Evolutionary conservation across 208 protist genomes (phyloP).

Genomic region (Acanthamoeba castellanii): DNA sequence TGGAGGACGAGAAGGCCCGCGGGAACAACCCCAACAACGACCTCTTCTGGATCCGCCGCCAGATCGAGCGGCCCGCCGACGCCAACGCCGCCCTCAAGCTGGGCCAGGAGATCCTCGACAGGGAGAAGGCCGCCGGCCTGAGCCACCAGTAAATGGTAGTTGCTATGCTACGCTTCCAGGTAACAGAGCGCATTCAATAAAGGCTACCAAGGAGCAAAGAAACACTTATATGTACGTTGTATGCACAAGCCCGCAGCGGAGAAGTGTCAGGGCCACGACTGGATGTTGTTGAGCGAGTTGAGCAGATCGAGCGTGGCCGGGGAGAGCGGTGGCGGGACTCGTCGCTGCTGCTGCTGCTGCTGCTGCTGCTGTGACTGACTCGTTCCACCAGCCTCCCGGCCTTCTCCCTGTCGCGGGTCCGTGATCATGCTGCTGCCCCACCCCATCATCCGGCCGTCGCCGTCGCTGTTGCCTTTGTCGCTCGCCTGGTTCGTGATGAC

Average conservation of each 20-base stretch:
- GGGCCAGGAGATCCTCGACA: conserved; percentile 29
- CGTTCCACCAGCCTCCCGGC: neutral
- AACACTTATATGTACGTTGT: too few species aligned
- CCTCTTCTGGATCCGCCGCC: neutral
- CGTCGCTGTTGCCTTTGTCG: too few species aligned
- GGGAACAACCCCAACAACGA: conserved; percentile 34
- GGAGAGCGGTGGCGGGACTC: conserved; percentile 18
- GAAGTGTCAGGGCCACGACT: conserved; percentile 12
- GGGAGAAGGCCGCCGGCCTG: neutral
- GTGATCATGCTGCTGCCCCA: neutral
- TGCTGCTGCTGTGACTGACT: neutral
- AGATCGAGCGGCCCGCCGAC: neutral
- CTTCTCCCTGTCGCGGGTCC: neutral
- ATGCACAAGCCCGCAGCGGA: too few species aligned
- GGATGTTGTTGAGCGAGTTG: conserved; percentile 61
- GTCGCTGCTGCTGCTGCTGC: neutral
- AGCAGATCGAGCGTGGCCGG: conserved; percentile 36
- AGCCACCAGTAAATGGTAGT: neutral
- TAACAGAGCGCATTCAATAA: too few species aligned
- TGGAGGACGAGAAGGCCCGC: neutral
- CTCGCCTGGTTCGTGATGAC: neutral
- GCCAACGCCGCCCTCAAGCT: neutral
- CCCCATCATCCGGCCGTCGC: too few species aligned
- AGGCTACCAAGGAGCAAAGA: too few species aligned
- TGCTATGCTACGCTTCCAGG: neutral